phyloP scores from a whole-genome alignment of 202 grass and related monocot species.

The Schoenoplectus triqueter region DNA sequence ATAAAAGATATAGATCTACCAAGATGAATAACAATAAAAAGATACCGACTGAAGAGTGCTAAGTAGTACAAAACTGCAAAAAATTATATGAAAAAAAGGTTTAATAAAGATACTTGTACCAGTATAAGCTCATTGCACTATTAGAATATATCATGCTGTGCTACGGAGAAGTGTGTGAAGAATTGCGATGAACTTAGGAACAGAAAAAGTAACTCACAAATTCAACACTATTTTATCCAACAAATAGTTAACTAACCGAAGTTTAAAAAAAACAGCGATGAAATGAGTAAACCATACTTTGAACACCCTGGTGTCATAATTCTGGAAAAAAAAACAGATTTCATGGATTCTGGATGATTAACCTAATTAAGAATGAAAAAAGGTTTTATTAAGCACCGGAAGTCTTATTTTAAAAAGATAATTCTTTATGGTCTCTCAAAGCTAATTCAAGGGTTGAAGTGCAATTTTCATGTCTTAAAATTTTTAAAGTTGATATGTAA shows the following conservation, averaged over 20 bases:
- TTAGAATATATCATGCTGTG: not conserved
- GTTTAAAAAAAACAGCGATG: not conserved
- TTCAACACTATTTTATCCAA: not conserved
- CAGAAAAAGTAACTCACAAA: not conserved
- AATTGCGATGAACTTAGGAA: constrained; percentile 1
- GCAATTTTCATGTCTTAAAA: not conserved
- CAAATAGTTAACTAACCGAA: not conserved
- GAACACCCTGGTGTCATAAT: not conserved
- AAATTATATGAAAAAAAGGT: not conserved
- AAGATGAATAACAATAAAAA: not conserved
- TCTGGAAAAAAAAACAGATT: not conserved
- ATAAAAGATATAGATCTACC: constrained; percentile 17
- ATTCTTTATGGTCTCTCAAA: not conserved
- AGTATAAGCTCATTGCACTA: constrained; percentile 15
- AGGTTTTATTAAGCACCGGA: not conserved
- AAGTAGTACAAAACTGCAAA: constrained; percentile 22
- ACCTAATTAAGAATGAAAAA: not conserved
- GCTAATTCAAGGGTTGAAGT: constrained; percentile 5
- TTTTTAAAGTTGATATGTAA: not conserved
- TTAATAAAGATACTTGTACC: not conserved
- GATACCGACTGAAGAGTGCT: constrained; percentile 24
- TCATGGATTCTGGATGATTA: not conserved
- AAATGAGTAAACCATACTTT: not conserved
- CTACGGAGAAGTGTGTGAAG: not conserved
- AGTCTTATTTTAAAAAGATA: not conserved